Base-by-base conservation (phyloP, 768 basidiomycete genomes). In the Psilocybe cubensis region DNA sequence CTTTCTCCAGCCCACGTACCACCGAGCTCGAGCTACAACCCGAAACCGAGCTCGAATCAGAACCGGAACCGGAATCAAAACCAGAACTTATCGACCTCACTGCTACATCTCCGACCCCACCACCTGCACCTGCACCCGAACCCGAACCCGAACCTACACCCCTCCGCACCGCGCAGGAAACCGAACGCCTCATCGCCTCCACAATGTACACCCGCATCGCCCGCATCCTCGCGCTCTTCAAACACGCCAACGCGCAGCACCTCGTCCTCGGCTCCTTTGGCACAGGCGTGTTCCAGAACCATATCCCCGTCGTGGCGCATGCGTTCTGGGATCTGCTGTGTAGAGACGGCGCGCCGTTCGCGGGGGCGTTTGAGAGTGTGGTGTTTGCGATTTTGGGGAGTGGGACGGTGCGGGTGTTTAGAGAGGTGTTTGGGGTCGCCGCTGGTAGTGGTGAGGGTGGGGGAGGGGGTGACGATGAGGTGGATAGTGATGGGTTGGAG, bases 211-310 rank as follows among this genome's bases (percentile, higher is more conserved):
- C 90, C 68, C 78, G 89, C 27, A 91, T 92, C 83, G 85, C 73
- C 1, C 77, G 90, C 24, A 76, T 91, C 45, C 68, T 92, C 24
- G 82, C 75, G 54, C 73, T 91, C 27, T 87, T 91, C 67, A 83
- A 91, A 14, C 35, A 38, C 35, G 14, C 70, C 74, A 76, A 85
- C 17, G 81, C 79, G 17, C 77, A 73, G 65, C 78, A 84, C 62
- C 59, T 92, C 46, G 84, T 92, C 0, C 72, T 92, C 25, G 90
- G 91, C 28, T 85, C 85, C 62, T 92, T 89, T 68, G 90, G 90
- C 11, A 91, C 91, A 1, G 90, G 91, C 2, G 89, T 88, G 2
- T 92, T 91, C 71, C 76, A 76, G 54, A 92, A 92, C 70, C 74
- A 79, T 29, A 80, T 89, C 21, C 66, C 71, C 40, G 72, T 78